phyloP scores from a whole-genome alignment of 2,329 filamentous ascomycete species.

The Diplodia seriata region DNA sequence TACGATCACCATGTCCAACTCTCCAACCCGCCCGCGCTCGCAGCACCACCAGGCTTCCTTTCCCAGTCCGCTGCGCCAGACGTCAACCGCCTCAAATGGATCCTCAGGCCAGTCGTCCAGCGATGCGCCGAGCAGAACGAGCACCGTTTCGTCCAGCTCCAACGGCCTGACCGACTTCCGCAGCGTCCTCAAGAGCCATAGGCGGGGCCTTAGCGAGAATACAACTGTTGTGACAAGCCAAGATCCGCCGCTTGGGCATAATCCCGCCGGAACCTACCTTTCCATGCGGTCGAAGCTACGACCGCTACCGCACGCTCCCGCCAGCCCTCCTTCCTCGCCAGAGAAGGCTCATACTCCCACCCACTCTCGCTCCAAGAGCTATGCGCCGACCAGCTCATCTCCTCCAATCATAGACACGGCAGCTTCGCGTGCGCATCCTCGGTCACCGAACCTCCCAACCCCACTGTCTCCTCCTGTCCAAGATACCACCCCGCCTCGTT shows the following conservation, averaged over 20 bases:
- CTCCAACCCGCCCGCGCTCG: conserved; percentile 43
- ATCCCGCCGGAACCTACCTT: conserved; percentile 71
- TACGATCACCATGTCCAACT: conserved; percentile 45
- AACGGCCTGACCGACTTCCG: conserved; percentile 68
- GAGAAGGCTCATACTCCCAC: conserved; percentile 39
- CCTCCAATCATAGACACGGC: conserved; percentile 16
- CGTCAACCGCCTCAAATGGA: conserved; percentile 73
- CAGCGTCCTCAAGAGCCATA: conserved; percentile 62
- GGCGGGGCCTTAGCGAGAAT: conserved; percentile 78
- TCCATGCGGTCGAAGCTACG: conserved; percentile 66
- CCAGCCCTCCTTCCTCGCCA: conserved; percentile 40
- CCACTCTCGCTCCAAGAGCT: conserved; percentile 50
- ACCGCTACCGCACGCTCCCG: conserved; percentile 48
- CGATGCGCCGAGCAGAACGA: conserved; percentile 64
- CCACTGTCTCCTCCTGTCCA: conserved; percentile 1
- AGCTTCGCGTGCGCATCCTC: conserved; percentile 6
- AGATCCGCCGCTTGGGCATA: conserved; percentile 53
- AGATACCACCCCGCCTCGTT: conserved; percentile 11
- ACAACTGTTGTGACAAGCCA: conserved; percentile 53
- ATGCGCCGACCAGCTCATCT: conserved; percentile 36
- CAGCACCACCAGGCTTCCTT: conserved; percentile 49
- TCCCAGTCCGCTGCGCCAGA: conserved; percentile 63
- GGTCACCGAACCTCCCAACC: conserved; percentile 2
- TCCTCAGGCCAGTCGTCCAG: conserved; percentile 56
- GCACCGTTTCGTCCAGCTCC: conserved; percentile 76